phyloP scores from a whole-genome alignment of 2,329 filamentous ascomycete genomes.

The Pseudogymnoascus sp. region DNA sequence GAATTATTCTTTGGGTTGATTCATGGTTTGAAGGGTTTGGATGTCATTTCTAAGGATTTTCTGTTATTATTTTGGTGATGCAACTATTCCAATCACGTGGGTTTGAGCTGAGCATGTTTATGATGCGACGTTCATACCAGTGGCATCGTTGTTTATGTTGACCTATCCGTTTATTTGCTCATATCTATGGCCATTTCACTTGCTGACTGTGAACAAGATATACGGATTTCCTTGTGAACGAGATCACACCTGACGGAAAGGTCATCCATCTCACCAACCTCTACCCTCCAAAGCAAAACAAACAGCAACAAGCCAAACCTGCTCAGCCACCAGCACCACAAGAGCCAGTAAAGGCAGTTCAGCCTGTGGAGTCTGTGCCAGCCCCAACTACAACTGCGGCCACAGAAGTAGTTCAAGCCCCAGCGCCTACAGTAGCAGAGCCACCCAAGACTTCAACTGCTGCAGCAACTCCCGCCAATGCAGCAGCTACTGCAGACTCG shows the following conservation, averaged over 20 bases:
- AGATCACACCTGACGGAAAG: slow-evolving; percentile 55
- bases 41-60: background rate
- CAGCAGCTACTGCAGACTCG: slow-evolving; percentile 12
- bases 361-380: background rate
- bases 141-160: background rate
- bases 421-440: background rate
- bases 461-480: background rate
- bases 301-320: slow-evolving; percentile 6
- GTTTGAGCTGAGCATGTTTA: background rate
- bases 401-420: background rate
- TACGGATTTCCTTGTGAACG: slow-evolving; percentile 68
- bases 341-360: slow-evolving; percentile 14
- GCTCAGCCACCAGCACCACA: slow-evolving; percentile 17
- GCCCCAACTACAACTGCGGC: background rate
- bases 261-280: slow-evolving; percentile 52
- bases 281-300: slow-evolving; percentile 6
- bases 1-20: background rate
- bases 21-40: background rate
- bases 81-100: background rate
- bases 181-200: background rate
- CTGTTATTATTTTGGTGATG: background rate
- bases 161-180: background rate
- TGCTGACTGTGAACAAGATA: slow-evolving; percentile 40
- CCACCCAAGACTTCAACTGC: background rate
- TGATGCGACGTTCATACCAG: background rate